phyloP scores from a whole-genome alignment of 495 filamentous ascomycete species.

The Podospora conica region DNA sequence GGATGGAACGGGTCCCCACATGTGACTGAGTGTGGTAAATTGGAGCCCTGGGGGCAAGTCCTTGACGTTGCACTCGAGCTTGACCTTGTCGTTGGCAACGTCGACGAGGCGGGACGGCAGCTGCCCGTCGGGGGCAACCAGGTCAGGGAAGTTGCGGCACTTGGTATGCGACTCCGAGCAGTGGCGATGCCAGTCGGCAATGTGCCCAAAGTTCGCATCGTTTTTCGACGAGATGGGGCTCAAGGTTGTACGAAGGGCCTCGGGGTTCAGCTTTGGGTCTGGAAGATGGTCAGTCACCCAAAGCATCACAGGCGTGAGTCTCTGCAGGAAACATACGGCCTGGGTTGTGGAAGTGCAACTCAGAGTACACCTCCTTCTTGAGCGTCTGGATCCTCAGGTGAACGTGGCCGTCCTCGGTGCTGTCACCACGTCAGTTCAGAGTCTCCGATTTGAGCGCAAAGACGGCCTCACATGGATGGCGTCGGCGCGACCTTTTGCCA shows the following conservation, averaged over 20 bases:
- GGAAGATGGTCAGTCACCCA: not conserved
- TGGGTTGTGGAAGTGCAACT: conserved; percentile 4
- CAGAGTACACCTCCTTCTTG: conserved; percentile 2
- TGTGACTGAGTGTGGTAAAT: conserved; percentile 43
- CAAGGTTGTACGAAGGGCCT: not conserved
- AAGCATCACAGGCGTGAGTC: not conserved
- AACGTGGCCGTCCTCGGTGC: not conserved
- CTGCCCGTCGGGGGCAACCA: not conserved
- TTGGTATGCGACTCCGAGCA: not conserved
- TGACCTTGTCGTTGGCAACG: not conserved
- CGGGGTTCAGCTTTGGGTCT: conserved; percentile 8
- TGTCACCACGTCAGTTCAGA: not conserved
- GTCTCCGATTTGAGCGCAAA: not conserved
- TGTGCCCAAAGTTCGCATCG: not conserved
- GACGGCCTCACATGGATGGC: not conserved
- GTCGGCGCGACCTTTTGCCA: conserved; percentile 3
- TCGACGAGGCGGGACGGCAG: conserved; percentile 7
- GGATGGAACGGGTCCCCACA: conserved; percentile 1
- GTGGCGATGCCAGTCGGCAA: not conserved
- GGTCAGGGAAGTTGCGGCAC: conserved; percentile 1
- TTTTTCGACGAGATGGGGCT: not conserved
- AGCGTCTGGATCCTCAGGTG: not conserved
- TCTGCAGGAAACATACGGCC: not conserved
- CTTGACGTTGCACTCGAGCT: not conserved
- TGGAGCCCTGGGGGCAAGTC: not conserved